Evolutionary conservation across 306 rosid species (phyloP).

Genomic region (Castanea sativa): DNA sequence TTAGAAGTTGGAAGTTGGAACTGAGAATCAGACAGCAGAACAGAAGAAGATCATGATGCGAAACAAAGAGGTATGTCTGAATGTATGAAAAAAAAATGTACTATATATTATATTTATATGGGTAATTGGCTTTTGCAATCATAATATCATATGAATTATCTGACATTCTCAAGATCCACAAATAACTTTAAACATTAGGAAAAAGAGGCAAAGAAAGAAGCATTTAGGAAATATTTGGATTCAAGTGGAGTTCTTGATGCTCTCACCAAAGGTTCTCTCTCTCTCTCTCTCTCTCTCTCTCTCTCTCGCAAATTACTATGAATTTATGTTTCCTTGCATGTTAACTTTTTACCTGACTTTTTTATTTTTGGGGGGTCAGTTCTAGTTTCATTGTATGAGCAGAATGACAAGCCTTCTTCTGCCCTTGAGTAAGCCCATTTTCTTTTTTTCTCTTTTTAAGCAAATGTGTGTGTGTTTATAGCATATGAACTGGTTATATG

Average conservation of each 20-base stretch:
- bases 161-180: neutral
- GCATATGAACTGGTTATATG: neutral
- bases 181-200: slow-evolving; percentile 41
- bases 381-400: slow-evolving; percentile 90
- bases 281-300: neutral
- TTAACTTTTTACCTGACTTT: neutral
- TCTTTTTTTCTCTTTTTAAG: neutral
- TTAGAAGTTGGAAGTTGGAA: no score
- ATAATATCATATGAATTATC: neutral
- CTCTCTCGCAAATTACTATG: neutral
- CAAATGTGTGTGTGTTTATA: neutral
- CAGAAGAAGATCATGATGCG: slow-evolving; percentile 57
- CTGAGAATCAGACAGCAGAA: no score
- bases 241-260: slow-evolving; percentile 91
- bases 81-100: neutral
- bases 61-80: slow-evolving; percentile 54
- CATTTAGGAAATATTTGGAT: slow-evolving; percentile 87
- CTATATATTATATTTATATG: neutral
- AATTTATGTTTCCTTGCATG: neutral
- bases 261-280: slow-evolving; percentile 79
- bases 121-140: neutral
- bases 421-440: slow-evolving; percentile 71
- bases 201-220: slow-evolving; percentile 90
- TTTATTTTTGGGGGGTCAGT: slow-evolving; percentile 38
- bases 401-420: slow-evolving; percentile 92